Evolutionary conservation across 1,284 basidiomycete genomes (phyloP).

Genomic region (Trichosporon faecale): DNA sequence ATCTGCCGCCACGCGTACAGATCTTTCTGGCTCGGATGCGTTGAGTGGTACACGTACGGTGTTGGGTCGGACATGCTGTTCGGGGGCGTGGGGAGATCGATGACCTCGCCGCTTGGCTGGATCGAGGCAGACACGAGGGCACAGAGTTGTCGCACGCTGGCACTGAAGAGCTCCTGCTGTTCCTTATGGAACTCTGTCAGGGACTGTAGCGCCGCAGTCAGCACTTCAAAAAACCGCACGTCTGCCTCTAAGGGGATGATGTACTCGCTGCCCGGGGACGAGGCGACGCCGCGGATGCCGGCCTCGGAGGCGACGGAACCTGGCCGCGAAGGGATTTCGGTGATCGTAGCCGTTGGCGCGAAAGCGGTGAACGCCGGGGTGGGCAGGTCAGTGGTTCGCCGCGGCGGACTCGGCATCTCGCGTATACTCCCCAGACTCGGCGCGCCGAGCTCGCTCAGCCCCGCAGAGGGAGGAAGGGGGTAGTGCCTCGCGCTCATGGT

Average conservation of each 20-base stretch:
- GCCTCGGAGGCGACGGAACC: not conserved
- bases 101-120: constrained; percentile 53
- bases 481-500: constrained; percentile 5
- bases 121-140: constrained; percentile 61
- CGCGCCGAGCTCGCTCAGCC: not conserved
- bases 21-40: constrained; percentile 58
- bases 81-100: constrained; percentile 33
- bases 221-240: constrained; percentile 73
- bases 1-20: constrained; percentile 91
- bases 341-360: not conserved
- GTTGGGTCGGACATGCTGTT: constrained; percentile 16
- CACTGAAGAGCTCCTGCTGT: constrained; percentile 64
- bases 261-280: constrained; percentile 56
- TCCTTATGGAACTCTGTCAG: constrained; percentile 65
- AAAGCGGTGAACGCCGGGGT: not conserved
- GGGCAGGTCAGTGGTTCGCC: not conserved
- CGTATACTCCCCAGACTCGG: not conserved
- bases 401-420: not conserved
- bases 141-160: constrained; percentile 63
- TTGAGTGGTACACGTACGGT: constrained; percentile 8
- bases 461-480: not conserved
- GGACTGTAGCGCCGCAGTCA: constrained; percentile 67
- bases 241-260: constrained; percentile 80
- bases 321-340: constrained; percentile 9
- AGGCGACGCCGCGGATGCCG: not conserved